A percentile compares a stretch with the other conserved stretches of the same genome.
phyloP scores from a whole-genome alignment of 345 rosid genomes.

The Citrus reticulata region DNA sequence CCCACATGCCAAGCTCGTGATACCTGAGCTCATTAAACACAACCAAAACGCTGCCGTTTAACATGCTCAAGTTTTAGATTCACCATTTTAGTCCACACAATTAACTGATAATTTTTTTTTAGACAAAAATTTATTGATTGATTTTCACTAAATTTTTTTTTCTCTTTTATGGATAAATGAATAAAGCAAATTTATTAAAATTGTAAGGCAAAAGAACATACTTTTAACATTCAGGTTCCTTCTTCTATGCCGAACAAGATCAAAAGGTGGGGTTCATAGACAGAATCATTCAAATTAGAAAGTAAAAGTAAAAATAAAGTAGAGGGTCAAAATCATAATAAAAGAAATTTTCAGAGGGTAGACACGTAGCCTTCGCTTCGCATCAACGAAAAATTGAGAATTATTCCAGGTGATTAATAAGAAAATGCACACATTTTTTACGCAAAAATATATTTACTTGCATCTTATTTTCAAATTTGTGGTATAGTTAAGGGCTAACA shows the following conservation, averaged over 20 bases:
- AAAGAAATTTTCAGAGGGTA: not conserved
- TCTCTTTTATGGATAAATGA: not conserved
- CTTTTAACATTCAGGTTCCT: not conserved
- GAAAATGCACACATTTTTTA: not conserved
- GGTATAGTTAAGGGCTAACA: not conserved
- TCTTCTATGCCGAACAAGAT: not conserved
- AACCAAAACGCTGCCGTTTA: too few relatives aligned
- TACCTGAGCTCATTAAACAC: too few relatives aligned
- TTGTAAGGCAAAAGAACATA: not conserved
- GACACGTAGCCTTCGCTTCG: not conserved
- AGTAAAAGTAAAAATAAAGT: not conserved
- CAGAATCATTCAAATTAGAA: not conserved
- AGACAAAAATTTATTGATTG: not conserved
- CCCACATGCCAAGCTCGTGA: too few relatives aligned
- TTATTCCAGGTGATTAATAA: not conserved
- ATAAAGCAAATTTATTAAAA: too few relatives aligned
- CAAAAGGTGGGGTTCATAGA: not conserved
- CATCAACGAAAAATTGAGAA: not conserved
- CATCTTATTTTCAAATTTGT: not conserved
- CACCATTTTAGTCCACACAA: too few relatives aligned
- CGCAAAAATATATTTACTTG: not conserved
- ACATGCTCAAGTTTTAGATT: too few relatives aligned
- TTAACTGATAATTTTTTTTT: too few relatives aligned
- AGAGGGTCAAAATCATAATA: slow-evolving; percentile 1
- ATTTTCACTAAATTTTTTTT: not conserved